A percentile compares a stretch with the other conserved stretches of the same genome.
Conservation (phyloP, 768 basidiomycete genomes). For the Pulveroboletus ravenelii region DNA sequence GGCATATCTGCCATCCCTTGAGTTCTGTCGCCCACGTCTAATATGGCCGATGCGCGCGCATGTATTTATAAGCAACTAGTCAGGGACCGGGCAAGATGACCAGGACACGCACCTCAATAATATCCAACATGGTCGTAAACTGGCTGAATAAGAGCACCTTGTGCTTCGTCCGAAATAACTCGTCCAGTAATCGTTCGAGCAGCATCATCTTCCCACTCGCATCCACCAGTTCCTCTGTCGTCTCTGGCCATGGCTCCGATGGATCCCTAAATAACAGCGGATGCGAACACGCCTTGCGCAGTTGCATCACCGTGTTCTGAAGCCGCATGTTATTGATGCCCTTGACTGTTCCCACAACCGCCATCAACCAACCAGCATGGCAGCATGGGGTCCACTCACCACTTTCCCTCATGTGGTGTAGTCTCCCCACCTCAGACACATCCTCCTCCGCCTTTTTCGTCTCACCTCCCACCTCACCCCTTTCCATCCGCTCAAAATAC, state of each 20-base stretch:
- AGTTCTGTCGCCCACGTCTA: constrained; percentile 74
- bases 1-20: constrained; percentile 80
- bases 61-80: neutral
- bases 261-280: constrained; percentile 74
- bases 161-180: constrained; percentile 73
- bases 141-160: constrained; percentile 89
- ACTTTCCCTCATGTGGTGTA: constrained; percentile 54
- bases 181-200: constrained; percentile 80
- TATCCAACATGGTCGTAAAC: constrained; percentile 94
- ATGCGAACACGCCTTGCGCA: constrained; percentile 94
- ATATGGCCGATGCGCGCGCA: neutral
- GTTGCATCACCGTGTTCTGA: constrained; percentile 95
- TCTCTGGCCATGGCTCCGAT: constrained; percentile 34
- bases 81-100: neutral
- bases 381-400: constrained; percentile 39
- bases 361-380: neutral
- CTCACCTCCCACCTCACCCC: constrained; percentile 38
- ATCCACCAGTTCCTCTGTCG: constrained; percentile 78
- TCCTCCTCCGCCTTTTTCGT: constrained; percentile 42
- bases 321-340: constrained; percentile 89
- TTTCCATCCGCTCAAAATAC: constrained; percentile 60
- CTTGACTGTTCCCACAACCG: constrained; percentile 46
- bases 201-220: constrained; percentile 98
- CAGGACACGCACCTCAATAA: constrained; percentile 69
- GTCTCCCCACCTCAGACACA: constrained; percentile 49